Base-by-base conservation (phyloP, 768 basidiomycete species). In the Termitomyces sp. region DNA sequence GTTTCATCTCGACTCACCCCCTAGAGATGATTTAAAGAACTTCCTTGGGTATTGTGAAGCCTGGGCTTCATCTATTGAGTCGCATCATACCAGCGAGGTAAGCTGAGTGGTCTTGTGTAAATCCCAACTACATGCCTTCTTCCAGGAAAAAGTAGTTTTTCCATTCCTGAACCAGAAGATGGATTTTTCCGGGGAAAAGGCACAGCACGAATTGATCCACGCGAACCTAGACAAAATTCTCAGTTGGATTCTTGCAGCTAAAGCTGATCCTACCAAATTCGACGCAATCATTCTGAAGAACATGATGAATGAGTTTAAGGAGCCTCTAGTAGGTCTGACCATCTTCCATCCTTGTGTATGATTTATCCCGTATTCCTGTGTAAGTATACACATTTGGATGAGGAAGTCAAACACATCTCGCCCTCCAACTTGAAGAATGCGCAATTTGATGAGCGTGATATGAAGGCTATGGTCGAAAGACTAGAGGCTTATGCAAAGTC, bases 31-130 rank as follows among this genome's bases (percentile, higher is more conserved):
- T 57, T 65, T 76, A 22, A 50, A 59, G 33, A 77, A 77, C 62
- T 77, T 77, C 56, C 62, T 78, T 9, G 73, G 74, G 0, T 75
- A 77, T 49, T 72, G 72, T 56, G 65, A 70, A 53, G 72, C 73
- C 4, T 77, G 75, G 74, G 71, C 66, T 2, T 54, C 63, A 35
- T 63, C 69, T 13, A 70, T 78, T 26, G 69, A 65, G 20, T 62
- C 65, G 5, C 75, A 77, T 58, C 75, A 77, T 57, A 62, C 70
- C 24, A 67, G 66, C 30, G 75, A 77, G 63, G 73, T 63, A 61
- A 57, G 49, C 16, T 5, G n/a, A 9, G 8, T n/a, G 14, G 13
- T 8, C 24, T 12, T 33, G 1, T 1, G 4, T 4, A 5, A 52
- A 52, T 28, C 8, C 4, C 35, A n/a, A 6, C 8, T 20, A 44